Conservation (phyloP, 805 yeast genomes). For the Teunomyces kruisii region DNA sequence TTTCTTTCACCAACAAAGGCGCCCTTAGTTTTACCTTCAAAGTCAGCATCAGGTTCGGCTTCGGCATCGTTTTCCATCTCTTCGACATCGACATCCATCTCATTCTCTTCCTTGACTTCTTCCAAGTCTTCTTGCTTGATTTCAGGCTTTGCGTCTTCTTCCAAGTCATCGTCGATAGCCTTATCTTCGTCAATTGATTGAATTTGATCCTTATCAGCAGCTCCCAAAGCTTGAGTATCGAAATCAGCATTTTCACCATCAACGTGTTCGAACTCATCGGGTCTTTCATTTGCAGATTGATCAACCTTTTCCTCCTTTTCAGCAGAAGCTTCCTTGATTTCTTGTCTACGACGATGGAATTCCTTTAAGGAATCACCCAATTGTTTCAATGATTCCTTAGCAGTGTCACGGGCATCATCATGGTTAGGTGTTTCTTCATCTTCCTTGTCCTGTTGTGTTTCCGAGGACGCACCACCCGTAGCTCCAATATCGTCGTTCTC, state of each 20-base stretch:
- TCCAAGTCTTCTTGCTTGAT: slow-evolving; percentile 7
- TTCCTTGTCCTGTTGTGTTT: slow-evolving; percentile 39
- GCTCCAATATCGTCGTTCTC: slow-evolving; percentile 71
- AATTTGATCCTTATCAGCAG: slow-evolving; percentile 76
- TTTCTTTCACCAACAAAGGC: slow-evolving; percentile 51
- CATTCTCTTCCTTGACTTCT: slow-evolving; percentile 24
- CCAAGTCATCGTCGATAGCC: slow-evolving; percentile 72
- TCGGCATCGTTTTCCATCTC: slow-evolving; percentile 31
- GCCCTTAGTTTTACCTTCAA: slow-evolving; percentile 50
- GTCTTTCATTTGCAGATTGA: slow-evolving; percentile 60
- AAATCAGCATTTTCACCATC: slow-evolving; percentile 75
- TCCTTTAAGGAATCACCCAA: slow-evolving; percentile 91
- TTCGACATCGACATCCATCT: slow-evolving; percentile 19
- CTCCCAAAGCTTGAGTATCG: slow-evolving; percentile 91
- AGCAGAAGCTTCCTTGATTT: slow-evolving; percentile 66
- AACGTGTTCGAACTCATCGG: slow-evolving; percentile 84
- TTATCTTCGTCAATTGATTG: slow-evolving; percentile 75
- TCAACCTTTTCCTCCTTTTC: slow-evolving; percentile 42
- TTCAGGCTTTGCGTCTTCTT: slow-evolving; percentile 6
- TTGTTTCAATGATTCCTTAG: slow-evolving; percentile 77
- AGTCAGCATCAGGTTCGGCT: slow-evolving; percentile 41
- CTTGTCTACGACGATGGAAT: slow-evolving; percentile 86
- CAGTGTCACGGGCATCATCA: slow-evolving; percentile 62
- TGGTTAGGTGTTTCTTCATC: slow-evolving; percentile 39
- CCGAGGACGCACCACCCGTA: slow-evolving; percentile 50